Percentiles rank a stretch among this genome's conserved stretches.
Conservation (phyloP, 1,139 yeast genomes). For the Hyphopichia burtonii region DNA sequence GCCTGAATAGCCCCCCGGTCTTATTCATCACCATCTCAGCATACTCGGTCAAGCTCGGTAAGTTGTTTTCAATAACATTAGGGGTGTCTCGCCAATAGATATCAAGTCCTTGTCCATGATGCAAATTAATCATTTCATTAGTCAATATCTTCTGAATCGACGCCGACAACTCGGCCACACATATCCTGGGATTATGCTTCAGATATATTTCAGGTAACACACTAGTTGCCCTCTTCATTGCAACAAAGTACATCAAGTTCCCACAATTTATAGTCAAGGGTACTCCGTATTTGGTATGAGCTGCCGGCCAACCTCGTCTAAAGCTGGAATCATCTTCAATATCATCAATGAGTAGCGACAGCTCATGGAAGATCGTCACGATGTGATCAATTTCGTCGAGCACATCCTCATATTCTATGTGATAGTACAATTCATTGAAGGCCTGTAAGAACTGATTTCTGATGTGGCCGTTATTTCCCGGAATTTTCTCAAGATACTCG, state of each 20-base stretch:
- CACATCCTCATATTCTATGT: constrained; percentile 17
- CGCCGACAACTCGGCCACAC: constrained; percentile 1
- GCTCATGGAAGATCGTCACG: constrained; percentile 28
- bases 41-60: constrained; percentile 73
- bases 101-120: constrained; percentile 87
- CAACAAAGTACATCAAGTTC: constrained; percentile 76
- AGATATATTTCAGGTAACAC: constrained; percentile 15
- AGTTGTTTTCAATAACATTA: constrained; percentile 14
- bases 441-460: constrained; percentile 28
- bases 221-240: constrained; percentile 49
- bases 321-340: constrained; percentile 74
- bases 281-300: constrained; percentile 72
- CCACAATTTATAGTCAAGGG: constrained; percentile 83
- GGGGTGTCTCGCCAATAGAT: constrained; percentile 75
- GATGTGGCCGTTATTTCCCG: constrained; percentile 34
- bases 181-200: neutral
- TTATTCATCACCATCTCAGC: constrained; percentile 80
- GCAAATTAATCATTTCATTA: constrained; percentile 76
- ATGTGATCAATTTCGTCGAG: constrained; percentile 21
- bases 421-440: constrained; percentile 31
- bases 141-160: constrained; percentile 38
- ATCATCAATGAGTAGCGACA: constrained; percentile 61
- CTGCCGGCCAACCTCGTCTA: constrained; percentile 75
- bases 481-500: constrained; percentile 26
- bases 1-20: constrained; percentile 83